Percentiles rank a stretch among this genome's conserved stretches.
phyloP scores from a whole-genome alignment of 306 rosid species.

The Hippophae rhamnoides region DNA sequence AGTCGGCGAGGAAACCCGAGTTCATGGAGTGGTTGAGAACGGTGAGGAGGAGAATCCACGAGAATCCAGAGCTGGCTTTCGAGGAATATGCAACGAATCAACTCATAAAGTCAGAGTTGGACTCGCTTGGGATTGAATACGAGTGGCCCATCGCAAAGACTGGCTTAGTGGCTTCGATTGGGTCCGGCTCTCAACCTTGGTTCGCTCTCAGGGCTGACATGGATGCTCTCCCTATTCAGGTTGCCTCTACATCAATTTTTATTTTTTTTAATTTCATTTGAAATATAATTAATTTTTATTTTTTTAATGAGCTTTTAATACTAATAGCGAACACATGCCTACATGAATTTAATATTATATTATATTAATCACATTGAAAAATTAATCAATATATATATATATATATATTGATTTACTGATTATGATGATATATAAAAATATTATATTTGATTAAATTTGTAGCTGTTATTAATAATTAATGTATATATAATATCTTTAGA shows the following conservation, averaged over 20 bases:
- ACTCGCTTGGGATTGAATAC: slow-evolving; percentile 32
- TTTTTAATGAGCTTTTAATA: too few species aligned
- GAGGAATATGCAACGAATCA: slow-evolving; percentile 41
- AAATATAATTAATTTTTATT: too few species aligned
- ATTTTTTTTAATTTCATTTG: too few species aligned
- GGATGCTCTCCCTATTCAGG: slow-evolving; percentile 53
- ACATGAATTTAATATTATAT: too few species aligned
- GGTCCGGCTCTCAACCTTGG: slow-evolving; percentile 39
- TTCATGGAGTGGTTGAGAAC: slow-evolving; percentile 32
- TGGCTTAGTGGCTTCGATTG: slow-evolving; percentile 43
- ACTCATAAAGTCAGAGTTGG: slow-evolving; percentile 43
- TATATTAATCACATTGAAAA: too few species aligned
- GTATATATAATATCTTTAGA: too few species aligned
- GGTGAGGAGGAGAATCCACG: slow-evolving; percentile 43
- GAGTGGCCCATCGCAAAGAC: slow-evolving; percentile 48
- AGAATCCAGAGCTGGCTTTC: slow-evolving; percentile 54
- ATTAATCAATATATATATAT: too few species aligned
- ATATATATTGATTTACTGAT: too few species aligned
- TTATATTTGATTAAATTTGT: too few species aligned
- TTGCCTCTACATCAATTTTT: background rate
- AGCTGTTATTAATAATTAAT: too few species aligned
- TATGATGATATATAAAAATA: too few species aligned
- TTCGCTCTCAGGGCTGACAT: slow-evolving; percentile 57
- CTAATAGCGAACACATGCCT: too few species aligned
- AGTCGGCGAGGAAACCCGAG: slow-evolving; percentile 30